These are phyloP conservation scores for Penicillium herquei DNA, from an alignment of 495 filamentous ascomycete genomes.

Conservation along the genomic window DNA sequence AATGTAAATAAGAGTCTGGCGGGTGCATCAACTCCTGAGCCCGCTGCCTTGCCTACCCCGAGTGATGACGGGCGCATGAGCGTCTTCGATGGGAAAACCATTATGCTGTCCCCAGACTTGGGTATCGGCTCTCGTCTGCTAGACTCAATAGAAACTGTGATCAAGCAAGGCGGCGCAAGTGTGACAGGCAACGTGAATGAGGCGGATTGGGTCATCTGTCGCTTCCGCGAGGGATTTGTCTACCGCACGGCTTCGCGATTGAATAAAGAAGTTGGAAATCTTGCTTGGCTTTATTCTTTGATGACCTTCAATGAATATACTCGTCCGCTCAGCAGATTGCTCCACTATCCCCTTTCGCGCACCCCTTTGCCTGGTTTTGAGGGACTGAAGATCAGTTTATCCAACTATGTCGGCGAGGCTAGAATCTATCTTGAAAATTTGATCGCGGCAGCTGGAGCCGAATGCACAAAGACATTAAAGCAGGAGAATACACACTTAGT, in stretches of 20 bases:
- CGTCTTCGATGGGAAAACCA: constrained; percentile 54
- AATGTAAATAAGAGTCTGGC: constrained; percentile 59
- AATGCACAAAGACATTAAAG: constrained; percentile 90
- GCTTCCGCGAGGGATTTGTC: constrained; percentile 76
- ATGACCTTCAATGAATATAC: constrained; percentile 88
- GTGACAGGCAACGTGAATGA: constrained; percentile 64
- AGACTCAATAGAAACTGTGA: constrained; percentile 65
- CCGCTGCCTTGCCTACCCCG: constrained; percentile 50
- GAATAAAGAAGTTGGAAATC: constrained; percentile 82
- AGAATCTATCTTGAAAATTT: constrained; percentile 92
- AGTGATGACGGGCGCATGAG: constrained; percentile 26
- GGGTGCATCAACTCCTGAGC: constrained; percentile 70
- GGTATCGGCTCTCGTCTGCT: constrained; percentile 62
- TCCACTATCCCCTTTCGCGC: constrained; percentile 85
- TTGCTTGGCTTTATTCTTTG: constrained; percentile 89
- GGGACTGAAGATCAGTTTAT: constrained; percentile 74
- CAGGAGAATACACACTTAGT: constrained; percentile 94
- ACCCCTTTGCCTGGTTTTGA: constrained; percentile 77
- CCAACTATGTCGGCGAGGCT: constrained; percentile 94
- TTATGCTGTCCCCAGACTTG: constrained; percentile 67
- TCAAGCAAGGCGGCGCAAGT: constrained; percentile 65
- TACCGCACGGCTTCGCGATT: constrained; percentile 73
- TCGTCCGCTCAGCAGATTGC: constrained; percentile 69
- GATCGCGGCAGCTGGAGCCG: constrained; percentile 74
- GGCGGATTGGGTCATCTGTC: constrained; percentile 81